Conservation (phyloP, 345 rosid species). For the Aethionema arabicum region DNA sequence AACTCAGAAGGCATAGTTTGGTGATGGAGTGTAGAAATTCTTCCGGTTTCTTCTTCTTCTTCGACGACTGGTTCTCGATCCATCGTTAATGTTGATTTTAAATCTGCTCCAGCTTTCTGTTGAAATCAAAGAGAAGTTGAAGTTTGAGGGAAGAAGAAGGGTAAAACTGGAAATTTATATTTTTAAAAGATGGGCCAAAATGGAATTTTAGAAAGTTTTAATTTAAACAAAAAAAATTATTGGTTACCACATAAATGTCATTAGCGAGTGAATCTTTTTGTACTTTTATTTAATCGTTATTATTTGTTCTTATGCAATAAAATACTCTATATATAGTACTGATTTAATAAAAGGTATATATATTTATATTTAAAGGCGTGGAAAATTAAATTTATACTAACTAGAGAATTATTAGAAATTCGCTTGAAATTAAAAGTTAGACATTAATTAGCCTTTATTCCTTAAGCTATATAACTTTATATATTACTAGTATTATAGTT, state of each 20-base stretch:
- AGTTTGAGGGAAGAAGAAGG: conserved; percentile 5
- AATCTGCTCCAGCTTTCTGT: neutral
- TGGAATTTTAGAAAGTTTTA: conserved; percentile 8
- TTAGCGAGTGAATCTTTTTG: conserved; percentile 27
- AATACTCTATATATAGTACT: neutral
- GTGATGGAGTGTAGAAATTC: conserved; percentile 45
- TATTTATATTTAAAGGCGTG: neutral
- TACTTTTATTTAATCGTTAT: conserved; percentile 13
- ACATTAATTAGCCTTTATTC: conserved; percentile 22
- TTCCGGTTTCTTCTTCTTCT: conserved; percentile 4
- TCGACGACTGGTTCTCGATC: neutral
- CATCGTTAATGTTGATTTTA: conserved; percentile 25
- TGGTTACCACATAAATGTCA: conserved; percentile 24
- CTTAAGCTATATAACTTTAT: conserved; percentile 4
- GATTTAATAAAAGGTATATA: too few relatives aligned
- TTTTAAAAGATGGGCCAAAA: conserved; percentile 8
- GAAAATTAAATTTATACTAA: conserved; percentile 16
- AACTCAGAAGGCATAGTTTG: conserved; percentile 51
- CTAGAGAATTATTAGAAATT: neutral
- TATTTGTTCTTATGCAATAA: neutral
- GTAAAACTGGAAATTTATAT: neutral
- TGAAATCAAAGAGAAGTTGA: conserved; percentile 8
- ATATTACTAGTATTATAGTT: too few relatives aligned
- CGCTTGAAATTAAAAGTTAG: conserved; percentile 1
- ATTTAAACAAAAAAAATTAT: neutral